Evolutionary conservation across 2,329 filamentous ascomycete genomes (phyloP).

Genomic region (Aquanectria penicillioides): DNA sequence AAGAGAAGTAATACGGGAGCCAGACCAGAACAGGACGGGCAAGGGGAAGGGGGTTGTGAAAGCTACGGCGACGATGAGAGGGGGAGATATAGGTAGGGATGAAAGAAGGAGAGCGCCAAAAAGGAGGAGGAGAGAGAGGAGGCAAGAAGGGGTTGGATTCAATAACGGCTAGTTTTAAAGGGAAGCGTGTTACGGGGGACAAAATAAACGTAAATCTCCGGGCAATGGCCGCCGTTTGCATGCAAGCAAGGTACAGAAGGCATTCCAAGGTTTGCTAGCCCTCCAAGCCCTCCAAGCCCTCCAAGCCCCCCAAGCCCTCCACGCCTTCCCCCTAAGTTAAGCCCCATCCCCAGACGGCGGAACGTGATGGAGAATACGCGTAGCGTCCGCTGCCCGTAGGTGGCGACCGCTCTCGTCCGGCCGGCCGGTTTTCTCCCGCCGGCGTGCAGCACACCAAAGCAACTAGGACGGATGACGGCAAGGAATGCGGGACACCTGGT

Average conservation of each 20-base stretch:
- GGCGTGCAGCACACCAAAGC: constrained; percentile 29
- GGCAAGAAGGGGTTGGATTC: constrained; percentile 20
- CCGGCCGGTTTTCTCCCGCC: constrained; percentile 28
- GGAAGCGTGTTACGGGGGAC: too few species aligned
- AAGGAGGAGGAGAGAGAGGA: background rate
- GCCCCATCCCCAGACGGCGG: constrained; percentile 1
- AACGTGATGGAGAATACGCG: constrained; percentile 10
- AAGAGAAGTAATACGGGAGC: constrained; percentile 8
- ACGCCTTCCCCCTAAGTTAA: background rate
- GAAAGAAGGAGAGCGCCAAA: constrained; percentile 15
- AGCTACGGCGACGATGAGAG: constrained; percentile 23
- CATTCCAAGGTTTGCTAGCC: background rate
- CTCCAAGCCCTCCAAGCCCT: too few species aligned
- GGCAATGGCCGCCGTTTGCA: too few species aligned
- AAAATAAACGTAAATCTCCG: too few species aligned
- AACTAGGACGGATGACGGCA: constrained; percentile 17
- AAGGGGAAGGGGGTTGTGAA: constrained; percentile 16
- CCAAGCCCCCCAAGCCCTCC: constrained; percentile 2
- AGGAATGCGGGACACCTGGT: constrained; percentile 40
- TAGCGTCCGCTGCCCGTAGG: constrained; percentile 8
- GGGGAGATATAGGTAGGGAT: constrained; percentile 24
- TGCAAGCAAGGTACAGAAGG: constrained; percentile 1
- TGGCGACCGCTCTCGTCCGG: background rate
- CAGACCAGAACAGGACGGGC: constrained; percentile 3
- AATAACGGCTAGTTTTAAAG: background rate